Conservation (phyloP, 2,329 filamentous ascomycete species). For the Aspergillus sp. region DNA sequence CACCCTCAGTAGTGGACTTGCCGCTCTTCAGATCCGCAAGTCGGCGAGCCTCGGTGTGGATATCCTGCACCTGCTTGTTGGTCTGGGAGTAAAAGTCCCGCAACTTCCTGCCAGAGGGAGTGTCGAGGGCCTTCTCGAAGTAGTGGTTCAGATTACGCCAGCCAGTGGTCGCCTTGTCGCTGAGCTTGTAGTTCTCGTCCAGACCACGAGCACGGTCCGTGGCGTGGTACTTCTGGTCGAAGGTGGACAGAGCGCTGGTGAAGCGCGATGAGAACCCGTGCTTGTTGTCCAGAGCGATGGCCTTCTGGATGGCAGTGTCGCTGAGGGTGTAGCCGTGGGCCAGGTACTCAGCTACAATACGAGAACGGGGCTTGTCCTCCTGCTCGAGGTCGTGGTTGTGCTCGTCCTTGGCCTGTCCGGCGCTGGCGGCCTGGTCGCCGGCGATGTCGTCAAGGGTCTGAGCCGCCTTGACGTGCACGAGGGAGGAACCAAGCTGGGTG, state of each 20-base stretch:
- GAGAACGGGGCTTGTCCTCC: slow-evolving; percentile 93
- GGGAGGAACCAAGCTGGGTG: slow-evolving; percentile 78
- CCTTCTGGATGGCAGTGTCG: slow-evolving; percentile 74
- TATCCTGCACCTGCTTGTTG: slow-evolving; percentile 88
- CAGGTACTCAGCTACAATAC: slow-evolving; percentile 94
- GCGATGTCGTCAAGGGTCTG: slow-evolving; percentile 66
- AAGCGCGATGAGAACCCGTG: slow-evolving; percentile 84
- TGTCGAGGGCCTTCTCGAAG: slow-evolving; percentile 89
- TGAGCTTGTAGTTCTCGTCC: slow-evolving; percentile 82
- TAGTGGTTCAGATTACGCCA: slow-evolving; percentile 76
- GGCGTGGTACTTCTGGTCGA: slow-evolving; percentile 85
- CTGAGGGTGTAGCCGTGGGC: slow-evolving; percentile 89
- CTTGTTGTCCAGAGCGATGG: slow-evolving; percentile 84
- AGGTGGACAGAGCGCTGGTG: slow-evolving; percentile 70
- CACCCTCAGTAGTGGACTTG: slow-evolving; percentile 46
- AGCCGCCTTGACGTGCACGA: slow-evolving; percentile 77
- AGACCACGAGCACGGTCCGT: slow-evolving; percentile 81
- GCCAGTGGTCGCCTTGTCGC: slow-evolving; percentile 67
- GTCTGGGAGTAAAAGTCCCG: slow-evolving; percentile 83
- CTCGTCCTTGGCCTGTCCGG: slow-evolving; percentile 56
- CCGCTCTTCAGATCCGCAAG: slow-evolving; percentile 81
- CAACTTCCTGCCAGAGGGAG: slow-evolving; percentile 84
- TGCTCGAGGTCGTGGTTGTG: slow-evolving; percentile 73
- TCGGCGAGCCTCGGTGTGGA: slow-evolving; percentile 86
- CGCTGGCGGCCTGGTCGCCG: slow-evolving; percentile 60